Evolutionary conservation across 1,284 basidiomycete species (phyloP).

Genomic region (Caloboletus inedulis): DNA sequence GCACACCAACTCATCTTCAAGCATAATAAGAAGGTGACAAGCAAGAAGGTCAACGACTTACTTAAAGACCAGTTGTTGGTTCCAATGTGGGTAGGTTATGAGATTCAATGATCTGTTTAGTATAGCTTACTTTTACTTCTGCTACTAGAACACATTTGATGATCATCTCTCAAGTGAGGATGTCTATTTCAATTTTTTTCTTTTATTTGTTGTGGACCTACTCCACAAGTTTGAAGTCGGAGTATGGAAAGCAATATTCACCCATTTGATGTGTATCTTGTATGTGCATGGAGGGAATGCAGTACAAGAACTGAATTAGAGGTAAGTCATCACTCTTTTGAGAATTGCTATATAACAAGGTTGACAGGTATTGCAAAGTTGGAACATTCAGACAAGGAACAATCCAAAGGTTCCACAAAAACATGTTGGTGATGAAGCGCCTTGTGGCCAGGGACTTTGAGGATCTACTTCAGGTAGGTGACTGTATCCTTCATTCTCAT

Average conservation of each 20-base stretch:
- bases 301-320: neutral
- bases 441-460: conserved; percentile 16
- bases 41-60: neutral
- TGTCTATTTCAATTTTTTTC: conserved; percentile 5
- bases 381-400: neutral
- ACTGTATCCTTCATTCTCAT: neutral
- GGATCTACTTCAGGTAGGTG: conserved; percentile 34
- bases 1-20: neutral
- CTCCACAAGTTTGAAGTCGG: neutral
- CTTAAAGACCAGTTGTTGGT: neutral
- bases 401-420: conserved; percentile 14
- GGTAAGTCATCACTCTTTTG: neutral
- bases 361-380: conserved; percentile 6
- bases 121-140: neutral
- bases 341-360: too few relatives aligned
- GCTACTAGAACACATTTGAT: too few relatives aligned
- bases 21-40: neutral
- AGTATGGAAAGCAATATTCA: neutral
- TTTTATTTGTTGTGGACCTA: neutral
- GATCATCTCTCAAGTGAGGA: neutral
- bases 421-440: conserved; percentile 17
- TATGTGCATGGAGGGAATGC: neutral
- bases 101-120: too few relatives aligned
- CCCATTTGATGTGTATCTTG: neutral
- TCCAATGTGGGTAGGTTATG: neutral